Conservation (phyloP, 2,329 filamentous ascomycete species). For the Tolypocladium ophioglossoides region DNA sequence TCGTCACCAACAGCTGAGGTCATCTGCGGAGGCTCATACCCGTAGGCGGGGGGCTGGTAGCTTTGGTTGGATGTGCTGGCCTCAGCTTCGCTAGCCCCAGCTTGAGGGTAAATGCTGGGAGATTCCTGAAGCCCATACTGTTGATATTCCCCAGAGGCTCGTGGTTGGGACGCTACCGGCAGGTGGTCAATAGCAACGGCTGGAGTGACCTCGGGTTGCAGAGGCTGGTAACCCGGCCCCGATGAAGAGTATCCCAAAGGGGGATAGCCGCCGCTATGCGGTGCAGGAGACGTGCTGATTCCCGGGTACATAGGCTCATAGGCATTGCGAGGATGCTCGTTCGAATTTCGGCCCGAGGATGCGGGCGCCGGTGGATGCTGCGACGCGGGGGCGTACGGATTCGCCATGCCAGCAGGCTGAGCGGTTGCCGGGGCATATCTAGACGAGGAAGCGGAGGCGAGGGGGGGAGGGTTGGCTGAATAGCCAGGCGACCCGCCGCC, state of each 20-base stretch:
- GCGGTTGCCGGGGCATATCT: slow-evolving; percentile 23
- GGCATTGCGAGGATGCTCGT: slow-evolving; percentile 19
- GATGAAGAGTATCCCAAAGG: slow-evolving; percentile 7
- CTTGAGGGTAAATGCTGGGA: slow-evolving; percentile 9
- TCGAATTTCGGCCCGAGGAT: slow-evolving; percentile 17
- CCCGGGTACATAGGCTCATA: slow-evolving; percentile 25
- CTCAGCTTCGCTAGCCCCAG: slow-evolving; percentile 4
- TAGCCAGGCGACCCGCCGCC: slow-evolving; percentile 35
- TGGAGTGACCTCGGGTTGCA: slow-evolving; percentile 1
- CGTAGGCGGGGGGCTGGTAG: slow-evolving; percentile 38
- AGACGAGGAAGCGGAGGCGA: slow-evolving; percentile 25
- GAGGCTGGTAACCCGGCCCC: slow-evolving; percentile 14
- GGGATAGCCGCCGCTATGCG: slow-evolving; percentile 9
- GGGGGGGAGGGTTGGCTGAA: slow-evolving; percentile 16
- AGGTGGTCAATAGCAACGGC: background rate
- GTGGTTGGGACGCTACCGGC: background rate
- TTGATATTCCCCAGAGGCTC: slow-evolving; percentile 13
- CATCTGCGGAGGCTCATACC: slow-evolving; percentile 38
- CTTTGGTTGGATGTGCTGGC: slow-evolving; percentile 14
- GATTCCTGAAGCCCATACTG: slow-evolving; percentile 17
- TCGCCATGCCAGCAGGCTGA: slow-evolving; percentile 9
- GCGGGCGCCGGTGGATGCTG: slow-evolving; percentile 35
- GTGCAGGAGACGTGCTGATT: slow-evolving; percentile 2
- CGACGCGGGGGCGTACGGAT: slow-evolving; percentile 28
- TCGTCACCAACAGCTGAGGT: slow-evolving; percentile 9